These are phyloP conservation scores for Calycina marina DNA, from an alignment of 2,329 filamentous ascomycete genomes.

Conservation along the genomic window DNA sequence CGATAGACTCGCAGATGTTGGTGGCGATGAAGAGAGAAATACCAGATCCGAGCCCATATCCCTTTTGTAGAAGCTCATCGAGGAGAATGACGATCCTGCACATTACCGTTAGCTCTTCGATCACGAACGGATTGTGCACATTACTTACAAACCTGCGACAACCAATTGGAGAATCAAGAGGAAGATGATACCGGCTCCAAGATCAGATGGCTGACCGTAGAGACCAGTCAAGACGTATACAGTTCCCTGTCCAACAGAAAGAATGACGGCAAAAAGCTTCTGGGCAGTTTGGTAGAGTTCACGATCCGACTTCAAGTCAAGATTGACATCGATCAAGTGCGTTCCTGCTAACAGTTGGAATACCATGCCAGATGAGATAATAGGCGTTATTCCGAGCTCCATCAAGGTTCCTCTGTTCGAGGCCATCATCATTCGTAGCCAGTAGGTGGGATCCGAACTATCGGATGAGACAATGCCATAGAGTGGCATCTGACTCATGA, in stretches of 20 bases:
- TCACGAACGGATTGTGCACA: no score
- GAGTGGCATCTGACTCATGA: conserved; percentile 99
- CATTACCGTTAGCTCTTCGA: no score
- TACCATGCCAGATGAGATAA: conserved; percentile 99
- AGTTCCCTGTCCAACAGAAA: conserved; percentile 93
- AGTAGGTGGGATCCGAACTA: conserved; percentile 97
- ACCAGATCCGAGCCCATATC: conserved; percentile 93
- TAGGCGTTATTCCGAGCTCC: conserved; percentile 94
- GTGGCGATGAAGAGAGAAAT: conserved; percentile 99
- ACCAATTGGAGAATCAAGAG: conserved; percentile 96
- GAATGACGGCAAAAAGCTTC: conserved; percentile 95
- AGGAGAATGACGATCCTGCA: conserved; percentile 99
- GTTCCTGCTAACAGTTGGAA: conserved; percentile 99
- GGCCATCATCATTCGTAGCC: conserved; percentile 99
- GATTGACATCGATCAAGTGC: conserved; percentile 99
- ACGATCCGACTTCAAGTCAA: conserved; percentile 98
- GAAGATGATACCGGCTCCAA: conserved; percentile 95
- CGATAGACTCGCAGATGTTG: conserved; percentile 99
- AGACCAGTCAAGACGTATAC: conserved; percentile 98
- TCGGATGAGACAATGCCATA: conserved; percentile 99
- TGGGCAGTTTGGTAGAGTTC: conserved; percentile 99
- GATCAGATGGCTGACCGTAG: conserved; percentile 91
- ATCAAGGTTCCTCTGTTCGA: conserved; percentile 95
- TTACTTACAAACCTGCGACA: conserved; percentile 85
- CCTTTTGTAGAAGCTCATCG: conserved; percentile 98